A percentile compares a stretch with the other conserved stretches of the same genome.
phyloP scores from a whole-genome alignment of 306 rosid genomes.

The Castanopsis chinensis region DNA sequence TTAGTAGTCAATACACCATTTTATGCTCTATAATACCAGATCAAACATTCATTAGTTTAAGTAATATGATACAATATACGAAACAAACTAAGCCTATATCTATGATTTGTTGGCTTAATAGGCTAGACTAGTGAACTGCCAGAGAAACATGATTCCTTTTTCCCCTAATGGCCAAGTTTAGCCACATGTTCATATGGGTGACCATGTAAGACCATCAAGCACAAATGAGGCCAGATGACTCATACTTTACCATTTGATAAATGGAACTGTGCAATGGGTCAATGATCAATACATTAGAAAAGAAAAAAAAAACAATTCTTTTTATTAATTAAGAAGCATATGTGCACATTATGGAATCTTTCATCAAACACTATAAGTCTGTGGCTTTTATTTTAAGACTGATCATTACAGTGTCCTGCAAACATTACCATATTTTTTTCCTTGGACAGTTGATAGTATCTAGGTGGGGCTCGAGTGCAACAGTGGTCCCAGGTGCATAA shows the following conservation, averaged over 20 bases:
- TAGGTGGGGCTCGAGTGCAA: not conserved
- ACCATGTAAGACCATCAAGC: too few species aligned
- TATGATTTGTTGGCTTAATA: not conserved
- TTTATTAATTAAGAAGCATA: not conserved
- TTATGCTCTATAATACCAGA: not conserved
- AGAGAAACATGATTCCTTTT: not conserved
- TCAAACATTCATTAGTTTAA: not conserved
- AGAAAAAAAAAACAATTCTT: not conserved
- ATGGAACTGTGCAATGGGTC: not conserved
- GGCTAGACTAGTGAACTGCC: not conserved
- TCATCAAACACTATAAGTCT: not conserved
- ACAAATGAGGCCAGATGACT: not conserved
- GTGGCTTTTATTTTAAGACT: not conserved
- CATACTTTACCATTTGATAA: not conserved
- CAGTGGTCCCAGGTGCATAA: not conserved
- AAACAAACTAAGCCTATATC: not conserved
- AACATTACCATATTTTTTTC: not conserved
- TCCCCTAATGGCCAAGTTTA: not conserved
- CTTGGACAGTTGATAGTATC: not conserved
- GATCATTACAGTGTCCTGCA: not conserved
- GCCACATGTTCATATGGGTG: not conserved
- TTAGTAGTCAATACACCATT: not conserved
- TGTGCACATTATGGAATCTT: conserved; percentile 1
- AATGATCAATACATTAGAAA: not conserved
- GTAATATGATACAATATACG: not conserved